A percentile compares a stretch with the other conserved stretches of the same genome.
phyloP scores from a whole-genome alignment of 768 basidiomycete genomes.

The Mycena vitilis region DNA sequence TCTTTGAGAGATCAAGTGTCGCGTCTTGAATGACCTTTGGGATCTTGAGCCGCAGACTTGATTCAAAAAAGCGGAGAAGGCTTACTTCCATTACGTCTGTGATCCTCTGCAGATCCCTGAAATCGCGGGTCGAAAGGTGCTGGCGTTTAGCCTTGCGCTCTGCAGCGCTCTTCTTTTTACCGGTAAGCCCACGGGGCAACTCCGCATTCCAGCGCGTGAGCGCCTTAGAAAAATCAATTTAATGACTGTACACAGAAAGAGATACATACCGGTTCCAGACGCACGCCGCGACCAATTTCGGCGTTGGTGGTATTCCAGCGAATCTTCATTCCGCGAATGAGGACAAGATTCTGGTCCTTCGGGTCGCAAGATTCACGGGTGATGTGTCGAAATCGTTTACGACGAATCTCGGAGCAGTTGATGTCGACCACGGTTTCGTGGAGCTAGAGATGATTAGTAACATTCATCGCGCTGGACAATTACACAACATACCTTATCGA shows the following conservation, averaged over 20 bases:
- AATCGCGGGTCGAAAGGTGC: conserved; percentile 4
- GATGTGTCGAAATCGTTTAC: conserved; percentile 5
- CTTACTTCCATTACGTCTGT: background rate
- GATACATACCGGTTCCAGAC: conserved; percentile 14
- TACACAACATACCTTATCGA: conserved; percentile 11
- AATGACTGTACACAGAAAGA: too few relatives aligned
- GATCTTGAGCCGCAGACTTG: background rate
- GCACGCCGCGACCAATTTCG: conserved; percentile 7
- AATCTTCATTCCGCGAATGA: conserved; percentile 11
- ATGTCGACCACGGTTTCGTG: conserved; percentile 21
- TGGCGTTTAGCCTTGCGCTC: background rate
- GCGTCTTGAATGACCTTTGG: conserved; percentile 7
- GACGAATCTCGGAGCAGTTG: conserved; percentile 13
- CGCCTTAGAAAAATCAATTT: background rate
- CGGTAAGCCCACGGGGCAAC: background rate
- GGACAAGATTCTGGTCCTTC: conserved; percentile 5
- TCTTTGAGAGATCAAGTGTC: conserved; percentile 22
- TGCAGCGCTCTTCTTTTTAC: conserved; percentile 9
- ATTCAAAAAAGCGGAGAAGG: background rate
- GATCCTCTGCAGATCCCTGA: conserved; percentile 7
- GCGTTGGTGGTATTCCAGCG: conserved; percentile 20
- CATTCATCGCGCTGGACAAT: background rate
- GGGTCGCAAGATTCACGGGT: background rate
- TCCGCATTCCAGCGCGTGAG: conserved; percentile 12
- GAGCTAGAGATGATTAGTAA: background rate